Evolutionary conservation across 192 early-diverging fungal species (phyloP).

Genomic region (Lobosporangium transversale): DNA sequence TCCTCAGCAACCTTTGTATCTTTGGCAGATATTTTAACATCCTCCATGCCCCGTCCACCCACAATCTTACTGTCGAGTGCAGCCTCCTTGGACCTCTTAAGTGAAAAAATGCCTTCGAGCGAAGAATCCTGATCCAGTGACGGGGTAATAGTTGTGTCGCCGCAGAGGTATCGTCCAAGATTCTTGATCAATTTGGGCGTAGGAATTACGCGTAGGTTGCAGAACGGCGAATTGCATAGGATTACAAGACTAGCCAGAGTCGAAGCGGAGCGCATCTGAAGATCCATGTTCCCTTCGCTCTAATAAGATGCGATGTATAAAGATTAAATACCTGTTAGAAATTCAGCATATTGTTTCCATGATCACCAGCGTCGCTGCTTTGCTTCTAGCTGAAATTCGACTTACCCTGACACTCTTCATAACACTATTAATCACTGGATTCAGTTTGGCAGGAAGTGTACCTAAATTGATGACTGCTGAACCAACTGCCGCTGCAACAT

Average conservation of each 20-base stretch:
- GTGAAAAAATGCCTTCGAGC: conserved; percentile 59
- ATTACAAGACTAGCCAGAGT: conserved; percentile 62
- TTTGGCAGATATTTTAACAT: conserved; percentile 35
- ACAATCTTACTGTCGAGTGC: conserved; percentile 29
- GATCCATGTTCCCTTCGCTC: conserved; percentile 69
- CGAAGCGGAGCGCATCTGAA: conserved; percentile 65
- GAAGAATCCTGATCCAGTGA: conserved; percentile 62
- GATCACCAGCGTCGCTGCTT: too few species aligned
- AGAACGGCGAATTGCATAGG: conserved; percentile 58
- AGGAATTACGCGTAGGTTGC: conserved; percentile 55
- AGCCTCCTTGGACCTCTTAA: conserved; percentile 60
- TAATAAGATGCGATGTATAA: conserved; percentile 29
- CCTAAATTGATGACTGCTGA: conserved; percentile 84
- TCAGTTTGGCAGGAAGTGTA: conserved; percentile 82
- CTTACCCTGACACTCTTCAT: conserved; percentile 87
- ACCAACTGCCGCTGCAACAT: conserved; percentile 79
- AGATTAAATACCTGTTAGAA: too few species aligned
- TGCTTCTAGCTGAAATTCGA: too few species aligned
- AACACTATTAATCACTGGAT: conserved; percentile 83
- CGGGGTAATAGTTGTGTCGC: conserved; percentile 79
- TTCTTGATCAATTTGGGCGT: conserved; percentile 93
- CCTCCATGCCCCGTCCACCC: conserved; percentile 49
- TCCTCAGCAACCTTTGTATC: conserved; percentile 55
- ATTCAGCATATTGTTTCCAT: too few species aligned
- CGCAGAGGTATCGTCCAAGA: conserved; percentile 83